A percentile compares a stretch with the other conserved stretches of the same genome.
These are phyloP conservation scores for Pichia sp. DNA, from an alignment of 1,139 yeast genomes.

Conservation along the genomic window DNA sequence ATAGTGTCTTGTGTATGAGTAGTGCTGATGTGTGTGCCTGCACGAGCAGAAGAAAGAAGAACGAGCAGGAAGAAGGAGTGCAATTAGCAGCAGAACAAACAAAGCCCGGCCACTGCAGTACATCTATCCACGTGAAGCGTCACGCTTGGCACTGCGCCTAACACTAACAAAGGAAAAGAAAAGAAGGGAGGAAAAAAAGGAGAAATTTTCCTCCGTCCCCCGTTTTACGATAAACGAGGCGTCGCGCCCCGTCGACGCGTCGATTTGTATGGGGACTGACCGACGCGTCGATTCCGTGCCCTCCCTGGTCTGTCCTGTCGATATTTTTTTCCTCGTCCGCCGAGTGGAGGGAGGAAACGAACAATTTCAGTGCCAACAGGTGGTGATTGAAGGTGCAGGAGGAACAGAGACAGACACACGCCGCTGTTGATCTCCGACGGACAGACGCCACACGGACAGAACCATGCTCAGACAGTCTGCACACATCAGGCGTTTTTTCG, in stretches of 20 bases:
- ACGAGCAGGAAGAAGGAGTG: too few species aligned
- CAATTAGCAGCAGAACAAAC: too few species aligned
- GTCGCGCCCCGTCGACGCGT: not conserved
- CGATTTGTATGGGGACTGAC: not conserved
- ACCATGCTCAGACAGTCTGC: not conserved
- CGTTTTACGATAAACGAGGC: not conserved
- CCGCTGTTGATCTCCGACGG: not conserved
- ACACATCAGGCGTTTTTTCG: constrained; percentile 3
- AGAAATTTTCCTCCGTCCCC: not conserved
- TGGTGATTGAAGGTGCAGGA: not conserved
- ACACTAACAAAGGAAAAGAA: not conserved
- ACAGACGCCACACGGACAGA: not conserved
- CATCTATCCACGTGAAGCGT: not conserved
- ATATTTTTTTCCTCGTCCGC: not conserved
- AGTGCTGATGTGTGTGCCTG: not conserved
- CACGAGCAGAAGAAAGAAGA: not conserved
- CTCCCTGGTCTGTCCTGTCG: not conserved
- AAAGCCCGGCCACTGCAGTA: not conserved
- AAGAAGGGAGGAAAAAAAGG: not conserved
- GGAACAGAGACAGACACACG: not conserved
- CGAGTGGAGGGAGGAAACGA: not conserved
- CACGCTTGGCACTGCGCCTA: not conserved
- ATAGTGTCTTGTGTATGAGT: not conserved
- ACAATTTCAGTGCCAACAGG: not conserved
- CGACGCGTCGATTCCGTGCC: not conserved